Percentiles rank a stretch among this genome's conserved stretches.
Evolutionary conservation across 257 asterid species (phyloP).

Genomic region (Solanum dulcamara): DNA sequence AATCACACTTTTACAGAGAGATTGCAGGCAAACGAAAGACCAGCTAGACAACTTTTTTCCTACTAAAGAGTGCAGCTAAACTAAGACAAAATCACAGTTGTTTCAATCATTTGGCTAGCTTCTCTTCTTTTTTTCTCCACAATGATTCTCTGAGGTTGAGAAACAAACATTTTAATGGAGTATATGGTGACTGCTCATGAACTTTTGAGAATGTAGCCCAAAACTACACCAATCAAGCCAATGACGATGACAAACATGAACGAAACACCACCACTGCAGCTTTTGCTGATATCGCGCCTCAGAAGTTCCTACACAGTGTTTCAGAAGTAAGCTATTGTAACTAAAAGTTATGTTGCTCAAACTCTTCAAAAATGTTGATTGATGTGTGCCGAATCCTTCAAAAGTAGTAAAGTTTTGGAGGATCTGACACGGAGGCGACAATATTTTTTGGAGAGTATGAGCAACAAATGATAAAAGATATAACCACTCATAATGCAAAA

Average conservation of each 20-base stretch:
- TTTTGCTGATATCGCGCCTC: constrained; percentile 2
- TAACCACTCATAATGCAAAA: neutral
- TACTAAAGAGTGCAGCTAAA: neutral
- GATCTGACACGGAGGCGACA: neutral
- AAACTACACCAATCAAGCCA: constrained; percentile 14
- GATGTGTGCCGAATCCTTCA: neutral
- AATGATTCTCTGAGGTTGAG: neutral
- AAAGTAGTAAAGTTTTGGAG: neutral
- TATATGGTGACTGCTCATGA: constrained; percentile 18
- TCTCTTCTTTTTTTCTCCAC: neutral
- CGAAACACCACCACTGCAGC: constrained; percentile 7
- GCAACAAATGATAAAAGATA: neutral
- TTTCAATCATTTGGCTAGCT: neutral
- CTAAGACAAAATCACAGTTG: neutral
- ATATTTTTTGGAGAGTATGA: neutral
- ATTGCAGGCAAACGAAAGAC: neutral
- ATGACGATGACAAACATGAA: constrained; percentile 9
- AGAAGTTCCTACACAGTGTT: constrained; percentile 3
- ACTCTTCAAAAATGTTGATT: neutral
- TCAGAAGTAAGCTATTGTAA: neutral
- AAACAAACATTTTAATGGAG: neutral
- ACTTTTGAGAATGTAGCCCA: constrained; percentile 23
- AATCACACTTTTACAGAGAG: neutral
- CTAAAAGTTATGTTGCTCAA: neutral
- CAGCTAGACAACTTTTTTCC: neutral